Evolutionary conservation across 371 early-diverging fungal species (phyloP).

Genomic region (Polyrhizophydium stewartii): DNA sequence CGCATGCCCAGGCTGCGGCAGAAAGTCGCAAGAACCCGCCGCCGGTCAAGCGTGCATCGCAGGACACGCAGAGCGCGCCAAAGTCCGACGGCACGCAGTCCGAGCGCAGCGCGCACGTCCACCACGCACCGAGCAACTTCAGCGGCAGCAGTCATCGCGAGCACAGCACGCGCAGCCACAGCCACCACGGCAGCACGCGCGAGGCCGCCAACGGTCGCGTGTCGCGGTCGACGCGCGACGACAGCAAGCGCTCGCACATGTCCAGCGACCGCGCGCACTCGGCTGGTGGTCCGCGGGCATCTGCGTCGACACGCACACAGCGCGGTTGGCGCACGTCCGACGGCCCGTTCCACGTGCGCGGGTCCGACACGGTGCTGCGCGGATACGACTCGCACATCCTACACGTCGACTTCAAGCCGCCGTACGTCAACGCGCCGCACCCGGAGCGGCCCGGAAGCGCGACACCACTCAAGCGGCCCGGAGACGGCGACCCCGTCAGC

Average conservation of each 20-base stretch:
- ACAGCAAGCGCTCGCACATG: neutral
- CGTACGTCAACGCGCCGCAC: neutral
- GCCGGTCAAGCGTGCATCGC: too few species aligned
- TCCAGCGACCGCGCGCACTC: neutral
- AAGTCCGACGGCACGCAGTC: neutral
- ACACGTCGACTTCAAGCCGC: conserved; percentile 14
- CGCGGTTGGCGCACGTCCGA: neutral
- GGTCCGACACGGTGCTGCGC: neutral
- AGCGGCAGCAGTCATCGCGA: too few species aligned
- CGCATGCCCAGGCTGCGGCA: too few species aligned
- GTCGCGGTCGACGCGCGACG: neutral
- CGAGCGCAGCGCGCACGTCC: neutral
- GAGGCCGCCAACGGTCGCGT: neutral
- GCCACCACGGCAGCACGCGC: too few species aligned
- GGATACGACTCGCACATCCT: conserved; percentile 13
- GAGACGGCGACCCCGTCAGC: neutral
- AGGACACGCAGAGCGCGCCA: neutral
- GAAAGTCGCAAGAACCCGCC: too few species aligned
- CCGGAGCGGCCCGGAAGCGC: neutral
- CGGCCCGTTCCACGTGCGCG: neutral
- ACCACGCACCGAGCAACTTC: too few species aligned
- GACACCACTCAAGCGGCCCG: neutral
- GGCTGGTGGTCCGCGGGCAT: neutral
- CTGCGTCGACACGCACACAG: neutral
- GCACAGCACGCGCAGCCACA: too few species aligned